Conservation (phyloP, 257 asterid genomes). For the Solanum bukasovii region DNA sequence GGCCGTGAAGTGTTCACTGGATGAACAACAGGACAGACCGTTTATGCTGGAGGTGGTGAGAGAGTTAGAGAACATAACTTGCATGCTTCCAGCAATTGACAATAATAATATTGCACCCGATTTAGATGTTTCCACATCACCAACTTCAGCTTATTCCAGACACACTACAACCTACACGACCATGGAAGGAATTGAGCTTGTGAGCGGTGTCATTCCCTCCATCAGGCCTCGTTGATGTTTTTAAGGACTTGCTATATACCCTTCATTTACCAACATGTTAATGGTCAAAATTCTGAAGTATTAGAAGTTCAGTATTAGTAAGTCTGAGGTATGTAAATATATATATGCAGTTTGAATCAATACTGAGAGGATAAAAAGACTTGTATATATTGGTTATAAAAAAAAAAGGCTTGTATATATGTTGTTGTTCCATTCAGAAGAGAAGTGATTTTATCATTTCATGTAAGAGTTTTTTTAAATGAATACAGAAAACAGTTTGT, state of each 20-base stretch:
- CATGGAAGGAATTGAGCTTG: constrained; percentile 19
- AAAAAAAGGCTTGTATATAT: background rate
- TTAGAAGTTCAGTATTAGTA: background rate
- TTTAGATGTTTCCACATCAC: background rate
- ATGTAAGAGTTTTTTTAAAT: background rate
- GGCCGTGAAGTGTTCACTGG: constrained; percentile 26
- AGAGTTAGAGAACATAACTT: constrained; percentile 18
- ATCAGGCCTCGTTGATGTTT: constrained; percentile 15
- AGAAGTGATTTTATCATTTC: background rate
- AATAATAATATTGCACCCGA: background rate
- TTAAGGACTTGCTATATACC: background rate
- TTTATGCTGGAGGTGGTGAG: constrained; percentile 24
- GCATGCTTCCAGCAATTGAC: constrained; percentile 17
- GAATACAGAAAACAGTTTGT: background rate
- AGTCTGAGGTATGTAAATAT: background rate
- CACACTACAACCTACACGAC: constrained; percentile 6
- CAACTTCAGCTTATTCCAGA: constrained; percentile 9
- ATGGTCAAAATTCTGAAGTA: background rate
- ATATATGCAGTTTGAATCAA: background rate
- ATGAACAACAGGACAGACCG: constrained; percentile 19
- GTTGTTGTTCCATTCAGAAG: background rate
- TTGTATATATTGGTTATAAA: background rate
- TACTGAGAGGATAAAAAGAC: background rate
- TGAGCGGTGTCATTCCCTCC: constrained; percentile 23
- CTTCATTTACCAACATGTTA: background rate